Evolutionary conservation across 1,139 yeast species (phyloP).

Genomic region (Lodderomyces metapsilosis): DNA sequence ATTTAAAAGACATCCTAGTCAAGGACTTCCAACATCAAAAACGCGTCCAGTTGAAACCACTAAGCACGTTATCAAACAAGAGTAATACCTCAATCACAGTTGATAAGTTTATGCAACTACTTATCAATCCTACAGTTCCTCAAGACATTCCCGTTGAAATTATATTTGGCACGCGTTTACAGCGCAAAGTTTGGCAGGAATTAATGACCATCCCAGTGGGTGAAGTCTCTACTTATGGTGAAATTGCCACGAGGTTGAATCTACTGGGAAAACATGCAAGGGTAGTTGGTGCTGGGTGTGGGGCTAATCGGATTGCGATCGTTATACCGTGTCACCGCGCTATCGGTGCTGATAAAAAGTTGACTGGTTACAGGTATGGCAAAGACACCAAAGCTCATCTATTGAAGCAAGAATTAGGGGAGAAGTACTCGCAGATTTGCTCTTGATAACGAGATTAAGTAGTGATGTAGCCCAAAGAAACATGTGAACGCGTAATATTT

Average conservation of each 20-base stretch:
- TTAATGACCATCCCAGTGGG: slow-evolving; percentile 18
- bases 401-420: slow-evolving; percentile 13
- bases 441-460: not conserved
- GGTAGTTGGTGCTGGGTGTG: slow-evolving; percentile 24
- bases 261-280: slow-evolving; percentile 19
- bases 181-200: slow-evolving; percentile 22
- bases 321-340: slow-evolving; percentile 29
- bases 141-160: slow-evolving; percentile 13
- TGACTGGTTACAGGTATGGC: slow-evolving; percentile 27
- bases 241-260: slow-evolving; percentile 17
- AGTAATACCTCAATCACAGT: slow-evolving; percentile 14
- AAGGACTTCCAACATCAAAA: slow-evolving; percentile 17
- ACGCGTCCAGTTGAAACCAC: slow-evolving; percentile 12
- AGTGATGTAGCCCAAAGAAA: not conserved
- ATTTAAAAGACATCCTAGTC: slow-evolving; percentile 13
- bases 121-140: slow-evolving; percentile 15
- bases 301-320: slow-evolving; percentile 24
- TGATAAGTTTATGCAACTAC: slow-evolving; percentile 12
- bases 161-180: slow-evolving; percentile 25
- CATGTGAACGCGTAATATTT: too few species aligned
- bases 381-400: slow-evolving; percentile 16
- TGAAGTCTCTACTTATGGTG: slow-evolving; percentile 16
- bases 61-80: slow-evolving; percentile 10
- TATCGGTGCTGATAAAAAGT: slow-evolving; percentile 16
- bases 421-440: not conserved